Base-by-base conservation (phyloP, 257 asterid species). In the Pogostemon cablin region DNA sequence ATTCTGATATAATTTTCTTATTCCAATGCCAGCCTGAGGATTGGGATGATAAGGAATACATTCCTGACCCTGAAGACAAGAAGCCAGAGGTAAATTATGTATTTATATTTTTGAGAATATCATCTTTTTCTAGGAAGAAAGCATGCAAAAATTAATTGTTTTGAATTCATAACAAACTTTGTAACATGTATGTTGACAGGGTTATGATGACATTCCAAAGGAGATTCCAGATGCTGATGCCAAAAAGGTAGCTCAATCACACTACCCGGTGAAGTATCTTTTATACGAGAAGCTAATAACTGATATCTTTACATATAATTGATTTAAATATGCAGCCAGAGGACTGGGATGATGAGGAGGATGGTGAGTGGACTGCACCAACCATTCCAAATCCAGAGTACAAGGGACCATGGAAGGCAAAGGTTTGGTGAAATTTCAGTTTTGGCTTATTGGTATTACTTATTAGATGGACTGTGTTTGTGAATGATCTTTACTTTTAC, bases 291-390 rank as follows among this genome's bases (percentile, higher is more conserved):
- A 11, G 10, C 55, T 60, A 32, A 10, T 41, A 52, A 44, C 47
- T 69, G 5, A 79, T 62, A 5, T 7, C 12, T 57, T 65, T 80
- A 81, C 41, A 48, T 11, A 1, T 9, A 32, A 55, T 46, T 12
- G 15, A 17, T 11, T 60, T 57, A 77, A 25, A 25, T 25, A 25
- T 25, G 78, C 82, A 95, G 99, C 99, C 99, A 37, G 98, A 95
- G 79, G 99, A 95, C 77, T 95, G 97, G 98, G 97, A 95, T 74
- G 93, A 91, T 64, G 96, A 88, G 62, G 99, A 95, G 79, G 99
- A 95, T 85, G 98, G 99, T 55, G 93, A 85, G 77, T 95, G 99
- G 99, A 84, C 98, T 2, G 84, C 89, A 44, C 99, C 99, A 56
- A 91, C 96, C 7, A 88, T 89, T 81, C 89, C 99, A 66, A 90